phyloP scores from a whole-genome alignment of 148 eudicot species.

The Oxyria digyna region DNA sequence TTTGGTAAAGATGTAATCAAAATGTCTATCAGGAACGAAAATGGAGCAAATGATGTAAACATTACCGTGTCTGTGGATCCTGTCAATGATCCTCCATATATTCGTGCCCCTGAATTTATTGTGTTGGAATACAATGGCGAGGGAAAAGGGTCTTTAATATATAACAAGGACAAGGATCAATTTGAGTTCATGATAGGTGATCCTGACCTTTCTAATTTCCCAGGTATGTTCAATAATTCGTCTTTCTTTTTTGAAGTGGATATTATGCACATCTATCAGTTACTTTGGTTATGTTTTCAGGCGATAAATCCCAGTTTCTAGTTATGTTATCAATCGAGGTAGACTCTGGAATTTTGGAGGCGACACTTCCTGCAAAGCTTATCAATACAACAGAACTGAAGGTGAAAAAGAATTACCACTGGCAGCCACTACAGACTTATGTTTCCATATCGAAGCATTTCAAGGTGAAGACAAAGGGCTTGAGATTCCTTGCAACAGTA shows the following conservation, averaged over 20 bases:
- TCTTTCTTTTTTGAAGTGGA: background rate
- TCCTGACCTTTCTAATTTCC: slow-evolving; percentile 62
- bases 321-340: slow-evolving; percentile 76
- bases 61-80: slow-evolving; percentile 64
- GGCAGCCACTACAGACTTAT: slow-evolving; percentile 87
- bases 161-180: slow-evolving; percentile 29
- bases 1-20: slow-evolving; percentile 52
- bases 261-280: background rate
- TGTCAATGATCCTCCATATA: slow-evolving; percentile 76
- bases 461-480: slow-evolving; percentile 60
- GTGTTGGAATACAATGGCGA: slow-evolving; percentile 35
- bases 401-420: slow-evolving; percentile 46
- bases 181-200: slow-evolving; percentile 53
- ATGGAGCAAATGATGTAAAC: slow-evolving; percentile 41
- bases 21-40: slow-evolving; percentile 46
- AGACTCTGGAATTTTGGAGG: slow-evolving; percentile 51
- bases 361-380: slow-evolving; percentile 59
- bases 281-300: slow-evolving; percentile 21
- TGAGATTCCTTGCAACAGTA: slow-evolving; percentile 61
- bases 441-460: slow-evolving; percentile 75
- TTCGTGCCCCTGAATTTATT: slow-evolving; percentile 45
- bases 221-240: slow-evolving; percentile 47
- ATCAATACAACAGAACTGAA: slow-evolving; percentile 70
- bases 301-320: slow-evolving; percentile 51
- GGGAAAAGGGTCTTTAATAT: slow-evolving; percentile 36